Evolutionary conservation across 2,329 filamentous ascomycete genomes (phyloP), one percentile per base, ranked within the genome.

Genomic region (Plectosphaerella plurivora): DNA sequence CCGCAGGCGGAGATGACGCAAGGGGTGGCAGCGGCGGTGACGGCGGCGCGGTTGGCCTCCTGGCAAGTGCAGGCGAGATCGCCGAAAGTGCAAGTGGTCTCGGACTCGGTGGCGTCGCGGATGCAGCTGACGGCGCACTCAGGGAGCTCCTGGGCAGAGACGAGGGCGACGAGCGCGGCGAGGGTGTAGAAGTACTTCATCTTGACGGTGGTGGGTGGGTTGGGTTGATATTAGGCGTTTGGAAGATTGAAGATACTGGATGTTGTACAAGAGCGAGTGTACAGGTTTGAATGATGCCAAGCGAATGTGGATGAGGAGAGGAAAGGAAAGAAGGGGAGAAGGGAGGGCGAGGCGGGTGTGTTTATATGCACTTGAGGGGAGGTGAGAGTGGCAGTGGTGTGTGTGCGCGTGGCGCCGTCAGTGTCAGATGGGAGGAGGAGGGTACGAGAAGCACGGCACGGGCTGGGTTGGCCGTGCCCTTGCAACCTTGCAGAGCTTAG

Each of bases 1-100:
- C 70, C 69, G 57, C 72, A 74, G 51, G 62, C 57, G 3, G 55
- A 45, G 52, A 73, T 54, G 51, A 73, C 67, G 55, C 71, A 73
- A 52, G 44, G 12, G 46, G 66, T 70, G 57, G 68, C 68, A 35
- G 51, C 56, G 39, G 53, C 50, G 56, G 65, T 64, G 61, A 74
- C 54, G 14, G 55, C 50, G 35, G 56, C 53, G 58, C 72, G 65
- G 65, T 63, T 61, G 52, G 63, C 55, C 60, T 68, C 66, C 59
- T 69, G 55, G 53, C 72, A 74, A 42, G 58, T 49, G 53, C 60
- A 61, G 33, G 49, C 25, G 53, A 61, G 60, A 61, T 74, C 71
- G 52, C 59, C 60, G 35, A 47, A 56, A 12, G 54, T 46, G 61
- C 71, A 74, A 45, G 42, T 51, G 54, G 67, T 68, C 55, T 63